These are phyloP conservation scores for Capsicum baccatum DNA, from an alignment of 257 asterid genomes.

Conservation along the genomic window DNA sequence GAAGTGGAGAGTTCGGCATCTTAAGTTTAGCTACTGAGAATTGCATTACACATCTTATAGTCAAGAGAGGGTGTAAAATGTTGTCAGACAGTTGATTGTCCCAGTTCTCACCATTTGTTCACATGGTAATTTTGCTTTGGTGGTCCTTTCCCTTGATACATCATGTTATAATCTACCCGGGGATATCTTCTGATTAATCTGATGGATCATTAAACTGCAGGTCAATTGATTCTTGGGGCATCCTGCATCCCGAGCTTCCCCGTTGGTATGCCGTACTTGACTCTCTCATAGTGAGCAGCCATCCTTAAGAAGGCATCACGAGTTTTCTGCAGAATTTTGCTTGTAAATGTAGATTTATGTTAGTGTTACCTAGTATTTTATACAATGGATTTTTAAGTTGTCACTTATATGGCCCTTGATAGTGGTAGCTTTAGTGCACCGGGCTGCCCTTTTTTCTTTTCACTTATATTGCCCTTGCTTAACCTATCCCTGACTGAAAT, in stretches of 20 bases:
- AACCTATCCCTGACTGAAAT: conserved; percentile 4
- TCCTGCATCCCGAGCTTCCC: conserved; percentile 12
- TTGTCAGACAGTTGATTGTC: conserved; percentile 6
- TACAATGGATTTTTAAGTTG: neutral
- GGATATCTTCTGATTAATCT: neutral
- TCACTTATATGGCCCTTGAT: neutral
- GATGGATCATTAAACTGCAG: conserved; percentile 10
- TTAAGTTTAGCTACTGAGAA: neutral
- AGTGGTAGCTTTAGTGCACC: too few relatives aligned
- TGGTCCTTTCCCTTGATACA: neutral
- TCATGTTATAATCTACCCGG: neutral
- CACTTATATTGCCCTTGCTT: neutral
- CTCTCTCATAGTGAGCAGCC: neutral
- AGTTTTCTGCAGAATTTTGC: conserved; percentile 13
- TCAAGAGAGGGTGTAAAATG: conserved; percentile 15
- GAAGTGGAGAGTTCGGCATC: neutral
- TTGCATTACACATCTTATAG: neutral
- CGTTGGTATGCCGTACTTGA: neutral
- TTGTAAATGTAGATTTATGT: conserved; percentile 12
- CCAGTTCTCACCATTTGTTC: neutral
- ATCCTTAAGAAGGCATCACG: neutral
- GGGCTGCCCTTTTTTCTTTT: too few relatives aligned
- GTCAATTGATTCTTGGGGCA: conserved; percentile 19
- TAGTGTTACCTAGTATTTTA: neutral
- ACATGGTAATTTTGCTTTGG: conserved; percentile 22